Conservation (phyloP, 2,329 filamentous ascomycete species). For the Sphaerostilbella broomeana region DNA sequence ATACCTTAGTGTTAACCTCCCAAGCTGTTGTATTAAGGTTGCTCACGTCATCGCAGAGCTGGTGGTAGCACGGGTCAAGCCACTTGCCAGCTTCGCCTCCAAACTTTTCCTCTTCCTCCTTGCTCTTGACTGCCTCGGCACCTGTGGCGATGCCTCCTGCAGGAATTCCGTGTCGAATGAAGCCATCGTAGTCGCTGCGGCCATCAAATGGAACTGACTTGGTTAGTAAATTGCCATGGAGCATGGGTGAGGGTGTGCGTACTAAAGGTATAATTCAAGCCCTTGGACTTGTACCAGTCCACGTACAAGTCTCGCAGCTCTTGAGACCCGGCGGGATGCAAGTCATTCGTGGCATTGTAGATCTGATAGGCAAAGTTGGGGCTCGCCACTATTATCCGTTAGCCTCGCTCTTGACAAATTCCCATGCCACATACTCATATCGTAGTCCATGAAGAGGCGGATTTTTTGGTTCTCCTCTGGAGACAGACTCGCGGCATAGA, state of each 20-base stretch:
- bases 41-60: slow-evolving; percentile 52
- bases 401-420: not conserved
- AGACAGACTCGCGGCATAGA: slow-evolving; percentile 51
- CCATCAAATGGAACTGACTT: slow-evolving; percentile 59
- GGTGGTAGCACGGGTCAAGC: slow-evolving; percentile 56
- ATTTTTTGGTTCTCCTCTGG: slow-evolving; percentile 55
- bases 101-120: slow-evolving; percentile 57
- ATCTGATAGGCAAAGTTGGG: slow-evolving; percentile 62
- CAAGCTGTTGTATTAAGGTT: slow-evolving; percentile 56
- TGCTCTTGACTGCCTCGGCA: slow-evolving; percentile 69
- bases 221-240: too few relatives aligned
- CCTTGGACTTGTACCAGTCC: slow-evolving; percentile 57
- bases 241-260: too few relatives aligned
- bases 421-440: slow-evolving; percentile 41
- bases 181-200: slow-evolving; percentile 72
- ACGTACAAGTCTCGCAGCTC: slow-evolving; percentile 63
- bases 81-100: slow-evolving; percentile 60
- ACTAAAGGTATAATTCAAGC: slow-evolving; percentile 58
- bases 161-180: slow-evolving; percentile 66
- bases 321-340: slow-evolving; percentile 64
- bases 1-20: slow-evolving; percentile 54
- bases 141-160: slow-evolving; percentile 72
- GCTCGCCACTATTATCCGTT: slow-evolving; percentile 37
- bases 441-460: slow-evolving; percentile 62
- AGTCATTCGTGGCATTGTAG: slow-evolving; percentile 65